Base-by-base conservation (phyloP, 1,139 yeast species). In the Magnusiomyces sp. region DNA sequence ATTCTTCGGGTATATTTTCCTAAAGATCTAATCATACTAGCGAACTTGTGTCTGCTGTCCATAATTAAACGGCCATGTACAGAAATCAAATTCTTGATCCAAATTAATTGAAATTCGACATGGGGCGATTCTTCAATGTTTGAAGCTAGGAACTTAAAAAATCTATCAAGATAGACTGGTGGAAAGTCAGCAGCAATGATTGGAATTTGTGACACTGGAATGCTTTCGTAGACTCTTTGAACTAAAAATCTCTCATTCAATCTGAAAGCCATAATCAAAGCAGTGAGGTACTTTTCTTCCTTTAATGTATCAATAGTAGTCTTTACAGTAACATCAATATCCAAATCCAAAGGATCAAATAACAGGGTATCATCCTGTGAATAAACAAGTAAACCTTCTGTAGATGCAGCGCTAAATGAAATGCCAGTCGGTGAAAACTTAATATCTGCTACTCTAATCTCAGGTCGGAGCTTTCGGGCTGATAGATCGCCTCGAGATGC, bases 331-430 rank as follows among this genome's bases (percentile, higher is more conserved):
- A 92, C 80, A 61, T 94, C 98, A 46, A 90, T 74, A 63, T 92
- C 98, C 62, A 92, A 75, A 65, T 94, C 97, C 65, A 87, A 88
- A 42, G 99, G 98, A 71, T 92, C 99, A 62, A 92, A 94, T 44
- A 81, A 71, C 45, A 87, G 70, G 14, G 77, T 72, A 52, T 82
- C 81, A 64, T 90, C 95, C 40, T 89, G 78, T 1, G 95, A 83
- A 64, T 80, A 92, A 2, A 92, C 73, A 53, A 90, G 71, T 47
- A 94, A 71, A 6, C 99, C 99, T 66, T 92, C 98, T 0, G 98
- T 92, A 0, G 96, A 82, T 0, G 97, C 95, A 32, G 95, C 96
- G 1, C 95, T 94, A 72, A 94, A 94, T 31, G 95, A 81, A 42
- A 85, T 75, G 7, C 95, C 85, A 0, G 97, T 84, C 27, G 98